A percentile compares a stretch with the other conserved stretches of the same genome.
phyloP scores from a whole-genome alignment of 1,284 basidiomycete species.

The Microbotryum scabiosae region DNA sequence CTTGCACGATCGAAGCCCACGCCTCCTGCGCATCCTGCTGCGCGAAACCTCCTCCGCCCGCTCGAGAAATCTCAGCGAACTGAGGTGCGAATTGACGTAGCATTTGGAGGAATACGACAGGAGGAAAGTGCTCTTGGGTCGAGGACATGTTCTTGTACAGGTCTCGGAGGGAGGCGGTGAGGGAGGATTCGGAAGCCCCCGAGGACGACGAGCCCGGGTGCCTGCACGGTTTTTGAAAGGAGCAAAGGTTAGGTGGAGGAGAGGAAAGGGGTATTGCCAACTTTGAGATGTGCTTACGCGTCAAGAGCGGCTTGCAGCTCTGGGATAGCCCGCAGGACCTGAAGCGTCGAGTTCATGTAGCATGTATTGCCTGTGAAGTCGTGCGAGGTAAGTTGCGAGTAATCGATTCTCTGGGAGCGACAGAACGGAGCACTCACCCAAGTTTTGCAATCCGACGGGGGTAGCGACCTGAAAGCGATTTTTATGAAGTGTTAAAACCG shows the following conservation, averaged over 20 bases:
- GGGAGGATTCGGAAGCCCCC: slow-evolving; percentile 37
- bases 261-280: slow-evolving; percentile 7
- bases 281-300: slow-evolving; percentile 44
- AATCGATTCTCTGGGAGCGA: not conserved
- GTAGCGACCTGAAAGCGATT: slow-evolving; percentile 36
- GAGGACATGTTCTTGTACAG: slow-evolving; percentile 64
- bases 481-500: not conserved
- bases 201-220: not conserved
- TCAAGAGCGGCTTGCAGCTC: slow-evolving; percentile 67
- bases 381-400: not conserved
- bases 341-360: slow-evolving; percentile 92
- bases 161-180: slow-evolving; percentile 56
- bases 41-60: slow-evolving; percentile 53
- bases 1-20: slow-evolving; percentile 74
- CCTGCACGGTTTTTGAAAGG: not conserved
- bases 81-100: slow-evolving; percentile 79
- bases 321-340: slow-evolving; percentile 81
- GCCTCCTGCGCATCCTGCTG: slow-evolving; percentile 98
- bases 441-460: slow-evolving; percentile 52
- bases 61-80: slow-evolving; percentile 67
- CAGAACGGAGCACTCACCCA: slow-evolving; percentile 18
- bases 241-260: not conserved
- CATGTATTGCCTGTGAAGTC: slow-evolving; percentile 64
- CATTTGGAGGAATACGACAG: slow-evolving; percentile 58
- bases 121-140: slow-evolving; percentile 70